Conservation (phyloP, 805 yeast species). For the Yueomyces sinensis region DNA sequence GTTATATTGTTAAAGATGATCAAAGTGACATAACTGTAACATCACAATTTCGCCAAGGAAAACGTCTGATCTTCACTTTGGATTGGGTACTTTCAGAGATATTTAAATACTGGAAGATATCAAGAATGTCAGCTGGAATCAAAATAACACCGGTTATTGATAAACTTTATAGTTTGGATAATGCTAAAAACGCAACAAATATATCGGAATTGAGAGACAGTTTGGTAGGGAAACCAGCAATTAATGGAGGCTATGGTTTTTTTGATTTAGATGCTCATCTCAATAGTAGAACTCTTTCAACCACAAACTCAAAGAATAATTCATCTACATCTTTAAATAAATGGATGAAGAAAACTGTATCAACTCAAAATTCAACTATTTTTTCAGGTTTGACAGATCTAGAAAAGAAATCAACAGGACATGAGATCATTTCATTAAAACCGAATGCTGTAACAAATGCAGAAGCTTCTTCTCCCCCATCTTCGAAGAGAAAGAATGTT, state of each 20-base stretch:
- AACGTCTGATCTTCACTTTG: slow-evolving; percentile 62
- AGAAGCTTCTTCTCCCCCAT: slow-evolving; percentile 3
- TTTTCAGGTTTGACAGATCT: slow-evolving; percentile 11
- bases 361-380: not conserved
- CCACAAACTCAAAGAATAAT: slow-evolving; percentile 2
- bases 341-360: not conserved
- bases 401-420: slow-evolving; percentile 19
- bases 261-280: slow-evolving; percentile 17
- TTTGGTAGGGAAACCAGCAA: not conserved
- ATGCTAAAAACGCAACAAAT: slow-evolving; percentile 7
- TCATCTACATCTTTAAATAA: slow-evolving; percentile 1
- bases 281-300: slow-evolving; percentile 17
- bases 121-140: slow-evolving; percentile 8
- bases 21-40: slow-evolving; percentile 71
- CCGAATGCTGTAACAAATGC: slow-evolving; percentile 3
- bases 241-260: slow-evolving; percentile 13
- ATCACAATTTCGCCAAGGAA: slow-evolving; percentile 79
- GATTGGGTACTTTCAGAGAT: slow-evolving; percentile 55
- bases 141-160: slow-evolving; percentile 19
- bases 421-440: slow-evolving; percentile 13
- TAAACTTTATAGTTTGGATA: slow-evolving; percentile 25
- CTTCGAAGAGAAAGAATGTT: slow-evolving; percentile 12
- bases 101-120: slow-evolving; percentile 28
- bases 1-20: slow-evolving; percentile 76
- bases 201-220: not conserved